Base-by-base conservation (phyloP, 208 protist species). In the Zelonia costaricensis region DNA sequence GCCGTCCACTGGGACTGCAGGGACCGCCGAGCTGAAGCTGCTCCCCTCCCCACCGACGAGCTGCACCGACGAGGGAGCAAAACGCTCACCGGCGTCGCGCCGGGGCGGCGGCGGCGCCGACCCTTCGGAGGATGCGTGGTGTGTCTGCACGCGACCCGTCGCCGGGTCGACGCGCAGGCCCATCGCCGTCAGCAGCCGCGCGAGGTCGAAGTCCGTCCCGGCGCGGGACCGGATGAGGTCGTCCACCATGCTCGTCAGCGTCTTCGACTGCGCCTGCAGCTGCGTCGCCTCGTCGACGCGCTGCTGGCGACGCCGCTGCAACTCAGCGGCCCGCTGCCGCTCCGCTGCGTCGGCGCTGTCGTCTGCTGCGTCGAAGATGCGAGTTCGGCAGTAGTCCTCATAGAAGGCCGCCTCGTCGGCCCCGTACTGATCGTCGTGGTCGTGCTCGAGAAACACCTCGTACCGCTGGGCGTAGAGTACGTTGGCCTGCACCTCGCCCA, bases 391-490 rank as follows among this genome's bases (percentile, higher is more conserved):
- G 64, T 69, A 76, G 59, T 84, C 56, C 20, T 79, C 31, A 54
- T 91, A 91, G 63, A 79, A 92, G 30, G 56, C 54, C 25, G 73
- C 49, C 69, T 94, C 85, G 39, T 76, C 74, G 2, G 62, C 68
- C 13, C 80, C 85, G 69, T 87, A 87, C 53, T 74, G 66, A 36
- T 76, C 74, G 12, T 79, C 28, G n/a, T 70, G 52, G 54, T 92
- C 83, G 42, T 74, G 59, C 65, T 91, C 74, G 20, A 94, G 63
- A 61, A 89, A 91, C 23, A 76, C 65, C 16, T 75, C 65, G 59
- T 92, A 85, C n/a, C 53, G 58, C 52, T 87, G 75, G 5, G 80
- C 82, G 66, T 84, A 83, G 49, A 94, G 71, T 33, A 80, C 8
- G 6, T 62, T 46, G 25, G 30, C 31, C 35, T 31, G 44, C 42